phyloP scores from a whole-genome alignment of 179 eudicot species.

The Sideroxylon spinosum region DNA sequence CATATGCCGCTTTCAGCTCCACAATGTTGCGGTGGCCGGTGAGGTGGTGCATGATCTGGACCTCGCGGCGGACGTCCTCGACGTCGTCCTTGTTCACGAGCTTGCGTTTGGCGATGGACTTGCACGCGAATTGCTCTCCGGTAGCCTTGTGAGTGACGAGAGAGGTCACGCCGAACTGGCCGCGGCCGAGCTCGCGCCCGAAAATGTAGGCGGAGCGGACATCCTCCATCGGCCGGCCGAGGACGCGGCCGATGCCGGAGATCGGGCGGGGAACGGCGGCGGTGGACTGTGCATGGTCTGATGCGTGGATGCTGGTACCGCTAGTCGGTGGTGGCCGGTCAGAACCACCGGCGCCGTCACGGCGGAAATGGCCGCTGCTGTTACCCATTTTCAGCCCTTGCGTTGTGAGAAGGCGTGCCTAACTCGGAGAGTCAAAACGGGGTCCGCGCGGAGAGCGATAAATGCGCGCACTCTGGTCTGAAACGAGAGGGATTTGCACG shows the following conservation, averaged over 20 bases:
- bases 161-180: conserved; percentile 80
- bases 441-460: background rate
- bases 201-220: conserved; percentile 64
- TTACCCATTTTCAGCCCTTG: conserved; percentile 44
- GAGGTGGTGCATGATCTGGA: conserved; percentile 95
- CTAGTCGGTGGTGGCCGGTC: conserved; percentile 9
- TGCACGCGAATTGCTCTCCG: conserved; percentile 57
- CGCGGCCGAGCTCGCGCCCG: conserved; percentile 85
- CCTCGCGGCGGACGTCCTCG: conserved; percentile 84
- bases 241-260: conserved; percentile 63
- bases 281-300: background rate
- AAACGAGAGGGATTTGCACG: too few species aligned
- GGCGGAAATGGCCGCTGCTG: conserved; percentile 41
- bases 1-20: conserved; percentile 72
- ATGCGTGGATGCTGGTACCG: too few species aligned
- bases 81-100: conserved; percentile 56
- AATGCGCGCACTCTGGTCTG: background rate
- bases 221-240: conserved; percentile 75
- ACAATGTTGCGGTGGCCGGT: conserved; percentile 85
- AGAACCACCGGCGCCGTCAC: conserved; percentile 18
- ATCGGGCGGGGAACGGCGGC: conserved; percentile 12
- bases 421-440: too few species aligned
- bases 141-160: conserved; percentile 55
- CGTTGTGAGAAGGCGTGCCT: background rate
- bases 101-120: conserved; percentile 76